Evolutionary conservation across 805 yeast genomes (phyloP), one percentile per base, ranked within the genome.

Genomic region (Yarrowia alimentaria): DNA sequence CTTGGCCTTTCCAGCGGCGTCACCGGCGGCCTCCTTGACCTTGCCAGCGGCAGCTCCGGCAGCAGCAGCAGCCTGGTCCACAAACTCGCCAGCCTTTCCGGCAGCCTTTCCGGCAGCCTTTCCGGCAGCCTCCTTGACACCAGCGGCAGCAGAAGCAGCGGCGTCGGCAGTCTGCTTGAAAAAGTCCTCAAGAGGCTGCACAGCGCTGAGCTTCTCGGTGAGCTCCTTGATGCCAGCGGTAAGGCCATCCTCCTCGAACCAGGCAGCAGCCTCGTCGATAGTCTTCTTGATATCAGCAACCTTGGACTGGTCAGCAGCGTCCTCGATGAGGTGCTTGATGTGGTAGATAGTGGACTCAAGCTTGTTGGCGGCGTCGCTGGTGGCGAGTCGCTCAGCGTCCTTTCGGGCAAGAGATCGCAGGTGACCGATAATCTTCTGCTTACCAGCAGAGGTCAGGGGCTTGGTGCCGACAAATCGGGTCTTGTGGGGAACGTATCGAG

Each of bases 221-320:
- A 43, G 37, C 37, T 30, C 50, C 30, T 30, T 13, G 1, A 43
- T 43, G 10, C 30, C 56, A 1, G 85, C 76, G 17, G 68, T 70
- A 50, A 77, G 84, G 28, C 86, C 74, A 13, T 80, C 88, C 58
- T 77, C 79, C 43, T 87, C 95, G 29, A 88, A 68, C 95, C 95
- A 87, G 54, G 83, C 91, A 37, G 85, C 67, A 4, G 83, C 76
- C 5, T 68, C 55, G 0, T 58, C 52, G 1, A 68, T 56, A 8
- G 74, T 65, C 22, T 63, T 57, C 25, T 56, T 50, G 21, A 77
- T 54, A 29, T 71, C 67, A 7, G 78, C 77, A 0, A 75, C 69
- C 35, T 70, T 74, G 10, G 64, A 64, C 0, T 56, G 53, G 6
- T 73, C 74, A 19, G 75, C 78, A 28, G 76, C 75, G 18, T 74